A percentile compares a stretch with the other conserved stretches of the same genome.
These are phyloP conservation scores for Symbiodinium natans DNA, from an alignment of 73 alveolate genomes.

Conservation along the genomic window DNA sequence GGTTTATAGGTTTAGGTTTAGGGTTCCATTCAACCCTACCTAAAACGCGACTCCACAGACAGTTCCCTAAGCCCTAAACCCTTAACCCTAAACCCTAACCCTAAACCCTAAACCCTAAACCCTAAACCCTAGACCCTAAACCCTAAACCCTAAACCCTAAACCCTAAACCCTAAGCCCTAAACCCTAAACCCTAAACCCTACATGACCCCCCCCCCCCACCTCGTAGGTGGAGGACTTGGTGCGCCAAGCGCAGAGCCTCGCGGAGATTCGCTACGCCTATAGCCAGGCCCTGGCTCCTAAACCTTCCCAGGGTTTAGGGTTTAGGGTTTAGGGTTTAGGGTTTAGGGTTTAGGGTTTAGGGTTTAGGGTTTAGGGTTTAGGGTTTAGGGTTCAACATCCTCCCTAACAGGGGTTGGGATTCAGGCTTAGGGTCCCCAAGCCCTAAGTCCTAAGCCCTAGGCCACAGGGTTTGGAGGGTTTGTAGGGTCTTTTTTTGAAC, in stretches of 20 bases:
- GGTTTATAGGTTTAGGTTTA: no score
- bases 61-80: no score
- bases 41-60: no score
- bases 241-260: slow-evolving; percentile 65
- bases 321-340: neutral
- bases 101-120: neutral
- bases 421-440: no score
- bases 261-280: slow-evolving; percentile 72
- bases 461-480: no score
- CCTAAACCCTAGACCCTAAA: neutral
- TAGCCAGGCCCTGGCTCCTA: slow-evolving; percentile 20
- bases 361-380: neutral
- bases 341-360: neutral
- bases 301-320: neutral
- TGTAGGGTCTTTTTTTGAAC: neutral
- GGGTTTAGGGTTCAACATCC: neutral
- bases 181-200: neutral
- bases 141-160: neutral
- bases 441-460: no score
- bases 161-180: neutral
- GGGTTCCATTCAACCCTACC: no score
- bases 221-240: slow-evolving; percentile 41
- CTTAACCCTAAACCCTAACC: neutral
- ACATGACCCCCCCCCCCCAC: no score
- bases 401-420: no score